Evolutionary conservation across 345 rosid species (phyloP).

Genomic region (Ricinus communis): DNA sequence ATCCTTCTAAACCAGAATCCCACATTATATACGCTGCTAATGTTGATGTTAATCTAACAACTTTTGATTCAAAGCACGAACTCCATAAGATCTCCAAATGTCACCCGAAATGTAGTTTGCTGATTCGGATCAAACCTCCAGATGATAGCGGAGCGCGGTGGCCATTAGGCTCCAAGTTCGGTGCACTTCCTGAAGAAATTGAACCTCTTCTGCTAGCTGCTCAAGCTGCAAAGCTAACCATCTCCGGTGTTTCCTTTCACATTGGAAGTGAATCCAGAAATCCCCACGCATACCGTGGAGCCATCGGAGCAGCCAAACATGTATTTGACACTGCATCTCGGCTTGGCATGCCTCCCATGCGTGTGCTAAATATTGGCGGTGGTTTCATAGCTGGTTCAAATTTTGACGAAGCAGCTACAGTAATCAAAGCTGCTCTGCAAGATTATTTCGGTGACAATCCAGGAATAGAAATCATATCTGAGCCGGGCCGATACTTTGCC

Average conservation of each 20-base stretch:
- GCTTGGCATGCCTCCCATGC: not conserved
- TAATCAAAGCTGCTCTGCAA: not conserved
- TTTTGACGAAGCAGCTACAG: not conserved
- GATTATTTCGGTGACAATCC: not conserved
- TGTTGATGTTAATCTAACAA: constrained; percentile 24
- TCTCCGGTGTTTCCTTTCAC: not conserved
- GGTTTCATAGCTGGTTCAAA: not conserved
- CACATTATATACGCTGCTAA: constrained; percentile 23
- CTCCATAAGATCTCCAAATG: constrained; percentile 18
- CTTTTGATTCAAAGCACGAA: constrained; percentile 22
- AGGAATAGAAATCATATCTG: not conserved
- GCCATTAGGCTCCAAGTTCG: not conserved
- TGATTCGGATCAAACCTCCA: constrained; percentile 20
- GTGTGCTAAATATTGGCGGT: not conserved
- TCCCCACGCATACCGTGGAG: not conserved
- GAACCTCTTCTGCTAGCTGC: not conserved
- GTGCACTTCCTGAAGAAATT: not conserved
- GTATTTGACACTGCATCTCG: not conserved
- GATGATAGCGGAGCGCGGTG: constrained; percentile 6
- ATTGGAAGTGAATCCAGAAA: not conserved
- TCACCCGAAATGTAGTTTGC: constrained; percentile 20
- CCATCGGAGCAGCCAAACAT: not conserved
- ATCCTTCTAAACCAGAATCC: constrained; percentile 25
- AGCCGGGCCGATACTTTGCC: not conserved
- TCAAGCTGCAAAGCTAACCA: not conserved